Evolutionary conservation across 2,329 filamentous ascomycete genomes (phyloP).

Genomic region (Aspergillus nomiae): DNA sequence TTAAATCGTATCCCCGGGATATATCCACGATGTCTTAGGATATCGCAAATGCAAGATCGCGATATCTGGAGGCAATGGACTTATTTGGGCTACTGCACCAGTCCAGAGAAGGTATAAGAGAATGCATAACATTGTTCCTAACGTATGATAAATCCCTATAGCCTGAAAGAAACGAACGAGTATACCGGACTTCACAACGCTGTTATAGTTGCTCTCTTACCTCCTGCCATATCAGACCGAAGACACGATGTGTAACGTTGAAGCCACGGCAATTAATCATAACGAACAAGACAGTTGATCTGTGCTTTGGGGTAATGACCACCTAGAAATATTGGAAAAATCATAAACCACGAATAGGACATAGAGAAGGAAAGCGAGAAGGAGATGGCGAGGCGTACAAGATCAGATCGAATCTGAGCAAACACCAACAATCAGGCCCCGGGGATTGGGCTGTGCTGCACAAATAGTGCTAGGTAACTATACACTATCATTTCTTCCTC

Average conservation of each 20-base stretch:
- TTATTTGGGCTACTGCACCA: not conserved
- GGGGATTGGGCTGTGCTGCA: not conserved
- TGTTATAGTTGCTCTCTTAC: not conserved
- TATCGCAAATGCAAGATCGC: conserved; percentile 9
- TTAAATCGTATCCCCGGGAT: conserved; percentile 20
- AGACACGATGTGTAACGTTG: not conserved
- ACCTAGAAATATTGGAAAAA: not conserved
- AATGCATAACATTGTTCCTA: not conserved
- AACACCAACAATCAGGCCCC: not conserved
- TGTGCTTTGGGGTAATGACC: not conserved
- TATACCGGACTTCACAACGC: not conserved
- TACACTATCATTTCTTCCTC: not conserved
- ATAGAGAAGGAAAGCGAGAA: too few species aligned
- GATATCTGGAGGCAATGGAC: not conserved
- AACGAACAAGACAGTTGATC: not conserved
- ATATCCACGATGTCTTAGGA: conserved; percentile 19
- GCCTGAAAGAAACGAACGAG: not conserved
- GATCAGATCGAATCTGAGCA: not conserved
- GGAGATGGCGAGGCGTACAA: not conserved
- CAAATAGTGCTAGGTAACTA: not conserved
- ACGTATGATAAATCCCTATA: fast-evolving
- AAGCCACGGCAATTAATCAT: not conserved
- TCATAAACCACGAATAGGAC: not conserved
- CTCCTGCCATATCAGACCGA: not conserved
- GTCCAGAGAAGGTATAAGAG: not conserved